These are phyloP conservation scores for Astraeus odoratus DNA, from an alignment of 768 basidiomycete genomes.

Conservation along the genomic window DNA sequence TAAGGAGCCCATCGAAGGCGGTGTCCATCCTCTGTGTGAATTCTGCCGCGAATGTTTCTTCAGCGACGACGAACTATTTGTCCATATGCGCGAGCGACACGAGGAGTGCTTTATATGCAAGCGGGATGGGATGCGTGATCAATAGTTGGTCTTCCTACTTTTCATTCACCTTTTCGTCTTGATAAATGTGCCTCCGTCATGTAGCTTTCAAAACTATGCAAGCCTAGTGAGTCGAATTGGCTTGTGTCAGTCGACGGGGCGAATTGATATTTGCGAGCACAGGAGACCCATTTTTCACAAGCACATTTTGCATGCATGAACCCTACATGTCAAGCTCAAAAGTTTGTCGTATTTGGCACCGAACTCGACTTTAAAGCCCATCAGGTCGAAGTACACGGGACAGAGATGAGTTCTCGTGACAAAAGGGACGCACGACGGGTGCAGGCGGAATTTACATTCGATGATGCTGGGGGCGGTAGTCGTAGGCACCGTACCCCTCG, in stretches of 20 bases:
- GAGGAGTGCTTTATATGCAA: constrained; percentile 98
- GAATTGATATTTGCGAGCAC: neutral
- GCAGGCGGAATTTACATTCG: constrained; percentile 60
- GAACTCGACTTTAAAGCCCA: constrained; percentile 88
- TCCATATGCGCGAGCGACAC: constrained; percentile 88
- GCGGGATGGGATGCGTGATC: constrained; percentile 66
- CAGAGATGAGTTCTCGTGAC: constrained; percentile 63
- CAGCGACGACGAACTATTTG: constrained; percentile 85
- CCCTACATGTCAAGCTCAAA: constrained; percentile 66
- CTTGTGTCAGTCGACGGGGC: constrained; percentile 1
- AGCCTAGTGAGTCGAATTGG: constrained; percentile 48
- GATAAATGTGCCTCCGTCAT: neutral
- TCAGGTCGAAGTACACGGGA: constrained; percentile 77
- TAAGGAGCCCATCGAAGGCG: constrained; percentile 61
- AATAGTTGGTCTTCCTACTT: constrained; percentile 60
- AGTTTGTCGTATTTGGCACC: constrained; percentile 92
- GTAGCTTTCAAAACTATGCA: constrained; percentile 75
- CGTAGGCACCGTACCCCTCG: constrained; percentile 40
- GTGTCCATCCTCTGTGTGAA: constrained; percentile 71
- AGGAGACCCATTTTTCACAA: constrained; percentile 73
- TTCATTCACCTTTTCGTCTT: neutral
- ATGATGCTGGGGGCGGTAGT: constrained; percentile 42
- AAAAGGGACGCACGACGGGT: constrained; percentile 63
- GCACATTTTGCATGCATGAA: constrained; percentile 78
- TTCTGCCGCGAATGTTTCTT: constrained; percentile 95